Base-by-base conservation (phyloP, 1,284 basidiomycete species). In the Ceratobasidium papillatum region DNA sequence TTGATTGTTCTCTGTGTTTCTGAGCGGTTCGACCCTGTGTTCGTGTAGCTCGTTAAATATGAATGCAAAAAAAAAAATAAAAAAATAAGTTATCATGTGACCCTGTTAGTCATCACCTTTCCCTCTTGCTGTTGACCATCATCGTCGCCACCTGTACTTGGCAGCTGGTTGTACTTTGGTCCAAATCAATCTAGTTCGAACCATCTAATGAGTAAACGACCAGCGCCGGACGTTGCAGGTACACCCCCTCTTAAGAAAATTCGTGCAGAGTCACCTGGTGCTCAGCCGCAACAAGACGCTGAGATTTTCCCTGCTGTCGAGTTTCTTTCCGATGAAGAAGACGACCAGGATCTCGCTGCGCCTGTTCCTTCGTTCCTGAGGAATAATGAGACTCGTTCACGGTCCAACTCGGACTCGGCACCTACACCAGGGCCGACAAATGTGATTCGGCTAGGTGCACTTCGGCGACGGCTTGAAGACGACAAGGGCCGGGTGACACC, bases 241-340 rank as follows among this genome's bases (percentile, higher is more conserved):
- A 11, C 58, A 14, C 38, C 69, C 19, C 69, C 69, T 25, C 52
- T 25, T 59, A 72, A 72, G 69, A 59, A 62, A 59, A 59, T 62
- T 22, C 69, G 69, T 22, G 69, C 69, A 32, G 69, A 72, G 32
- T 72, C 69, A 14, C 69, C 69, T 11, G 34, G 66, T 45, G 52
- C 66, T 11, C 66, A 69, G 54, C 66, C 51, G 34, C 69, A 61
- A 62, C 38, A 43, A 30, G 69, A 72, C 69, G 62, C 69, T 3
- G 69, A 72, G 32, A 72, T 72, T 19, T 72, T 72, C 45, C 69
- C 69, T 32, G 69, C 69, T 34, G 69, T 72, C 56, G 69, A 72
- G 69, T 72, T 72, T 72, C 69, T 72, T 22, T 72, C 69, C 45
- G 69, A 72, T 49, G 69, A 72, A 30, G 69, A 72, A 45, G 69